Evolutionary conservation across 2,329 filamentous ascomycete species (phyloP), one percentile per base, ranked within the genome.

Genomic region (Chrysosporium keratinophilum): DNA sequence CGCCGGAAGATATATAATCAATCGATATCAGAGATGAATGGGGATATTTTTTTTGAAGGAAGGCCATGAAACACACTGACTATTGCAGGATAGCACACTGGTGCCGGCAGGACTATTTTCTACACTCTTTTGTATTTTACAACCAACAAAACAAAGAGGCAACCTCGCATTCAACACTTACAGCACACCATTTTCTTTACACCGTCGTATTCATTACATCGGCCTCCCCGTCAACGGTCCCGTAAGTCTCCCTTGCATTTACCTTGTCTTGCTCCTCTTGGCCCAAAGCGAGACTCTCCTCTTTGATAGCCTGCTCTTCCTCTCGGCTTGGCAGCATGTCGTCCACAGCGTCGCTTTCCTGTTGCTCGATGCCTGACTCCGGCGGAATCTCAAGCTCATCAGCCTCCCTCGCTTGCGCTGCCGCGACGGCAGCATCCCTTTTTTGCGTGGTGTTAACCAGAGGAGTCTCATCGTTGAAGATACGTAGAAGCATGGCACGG

Each of bases 401-500:
- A 17, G 47, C 58, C 6, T 48, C 51, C 11, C 59, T 60, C 11
- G 63, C 57, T 2, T 55, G 54, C 7, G 61, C 54, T 9, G 46
- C 50, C 10, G 61, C 54, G 5, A 44, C 50, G 12, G 49, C 53
- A 12, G 53, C 54, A 15, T 58, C 42, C 41, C 59, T 62, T 56
- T 70, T 70, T 23, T 63, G 59, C 4, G 68, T 69, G 14, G 63
- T 64, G 67, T 93, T 94, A 58, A 95, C 79, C 46, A 95, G 77
- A 3, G 88, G 88, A 0, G 87, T 85, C 28, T 85, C 85, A 62
- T 97, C 91, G 66, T 96, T 94, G 74, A 85, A 98, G 57, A 98
- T 77, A 19, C 93, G 79, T 59, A 97, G 76, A 61, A 97, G 74
- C 88, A 97, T 94, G 0, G 93, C 93, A 20, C 83, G 84, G 14